Base-by-base conservation (phyloP, 2,329 filamentous ascomycete genomes). In the Pseudogymnoascus sp. region DNA sequence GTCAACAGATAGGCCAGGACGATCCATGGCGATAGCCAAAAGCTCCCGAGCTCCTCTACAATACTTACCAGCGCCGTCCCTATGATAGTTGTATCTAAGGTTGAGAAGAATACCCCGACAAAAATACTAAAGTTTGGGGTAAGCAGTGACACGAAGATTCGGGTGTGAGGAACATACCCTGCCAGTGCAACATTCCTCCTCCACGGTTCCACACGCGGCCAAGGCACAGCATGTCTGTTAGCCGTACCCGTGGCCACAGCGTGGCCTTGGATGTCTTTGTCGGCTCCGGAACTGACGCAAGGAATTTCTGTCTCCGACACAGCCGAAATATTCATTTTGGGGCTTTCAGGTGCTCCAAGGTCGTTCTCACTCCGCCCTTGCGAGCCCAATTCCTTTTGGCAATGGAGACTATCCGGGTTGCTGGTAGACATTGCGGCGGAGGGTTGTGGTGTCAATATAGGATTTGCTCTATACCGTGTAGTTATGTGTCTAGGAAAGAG, bases 21-120 rank as follows among this genome's bases (percentile, higher is more conserved):
- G 0, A 84, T 77, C 80, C 80, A 83, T 67, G 81, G 83, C 60
- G 82, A 75, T 3, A 67, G 68, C 9, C 74, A 70, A 2, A 80
- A 66, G 12, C 76, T 74, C 9, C 76, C 63, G 59, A 86, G 81
- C 2, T 85, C 80, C 25, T 67, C 69, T 1, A 79, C 80, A 55
- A 86, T 85, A n/a, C 75, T 75, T 66, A 80, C 80, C 8, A 86
- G 71, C 48, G 80, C 80, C 10, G 83, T 85, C 1, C 83, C 82
- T 1, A 86, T 80, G 37, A 86, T 85, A 3, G 82, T 82, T 1
- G 80, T 79, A 69, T 86, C 83, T n/a, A 85, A 70, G 67, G 84
- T 78, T 29, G 83, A 80, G 58, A 86, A 76, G 60, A 84, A 82
- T 0, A 86, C 75, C 2, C 82, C 82, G 5, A 80, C 71, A 18